Base-by-base conservation (phyloP, 768 basidiomycete genomes). In the Termitomyces sp. region DNA sequence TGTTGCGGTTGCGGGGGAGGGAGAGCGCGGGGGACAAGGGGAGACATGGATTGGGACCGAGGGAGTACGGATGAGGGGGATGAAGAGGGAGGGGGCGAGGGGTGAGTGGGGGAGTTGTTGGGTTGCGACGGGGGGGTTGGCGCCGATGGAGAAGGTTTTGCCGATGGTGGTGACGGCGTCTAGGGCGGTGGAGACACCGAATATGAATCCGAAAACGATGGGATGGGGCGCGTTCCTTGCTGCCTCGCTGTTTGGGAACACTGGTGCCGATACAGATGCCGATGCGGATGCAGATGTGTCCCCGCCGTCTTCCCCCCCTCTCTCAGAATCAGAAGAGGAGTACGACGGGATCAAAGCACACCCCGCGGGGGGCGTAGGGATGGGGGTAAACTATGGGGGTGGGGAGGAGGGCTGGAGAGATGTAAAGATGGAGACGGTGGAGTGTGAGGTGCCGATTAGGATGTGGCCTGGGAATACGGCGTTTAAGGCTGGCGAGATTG, bases 391-490 rank as follows among this genome's bases (percentile, higher is more conserved):
- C 50, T 79, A 73, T 68, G 78, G 73, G 5, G 82, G 79, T 0
- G 72, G 70, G n/a, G 82, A 84, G 55, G 77, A 75, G 5, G 85
- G 76, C 1, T 93, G 89, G 91, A 64, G 63, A 51, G 84, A 86
- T 55, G 79, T 89, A 11, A 75, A 68, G 64, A 78, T 88, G 23
- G 94, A 98, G 78, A 90, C 86, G 56, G 93, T 98, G 16, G 96
- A 97, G 68, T 97, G 94, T 63, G 91, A 94, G 68, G 89, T 98
- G 40, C 91, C 92, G 18, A 82, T 98, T 53, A 83, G 70, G 60
- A 88, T 97, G 1, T 94, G 88, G 81, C 86, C 94, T 11, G 91
- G 91, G 41, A 94, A 92, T 70, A 95, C 91, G 4, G 88, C 86
- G 41, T 94, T 91, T 71, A 86, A 83, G 68, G 83, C 91, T 3